Percentiles rank a stretch among this genome's conserved stretches.
phyloP scores from a whole-genome alignment of 1,284 basidiomycete genomes.

The Fomitopsis betulina region DNA sequence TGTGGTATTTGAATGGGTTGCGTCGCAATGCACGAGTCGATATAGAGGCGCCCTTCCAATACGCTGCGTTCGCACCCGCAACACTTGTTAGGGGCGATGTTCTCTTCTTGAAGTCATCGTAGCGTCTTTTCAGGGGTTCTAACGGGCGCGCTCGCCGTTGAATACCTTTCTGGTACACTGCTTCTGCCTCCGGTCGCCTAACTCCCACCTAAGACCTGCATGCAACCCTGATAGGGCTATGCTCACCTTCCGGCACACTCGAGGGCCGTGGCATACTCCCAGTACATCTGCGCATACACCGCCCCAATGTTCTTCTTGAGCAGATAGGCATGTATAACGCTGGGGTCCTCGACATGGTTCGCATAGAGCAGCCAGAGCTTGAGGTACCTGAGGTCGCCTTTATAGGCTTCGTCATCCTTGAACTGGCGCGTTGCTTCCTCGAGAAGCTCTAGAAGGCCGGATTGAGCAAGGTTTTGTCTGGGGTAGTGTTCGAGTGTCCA shows the following conservation, averaged over 20 bases:
- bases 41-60: conserved; percentile 23
- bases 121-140: conserved; percentile 81
- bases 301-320: conserved; percentile 86
- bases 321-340: conserved; percentile 78
- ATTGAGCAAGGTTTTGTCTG: conserved; percentile 36
- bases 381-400: conserved; percentile 84
- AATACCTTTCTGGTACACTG: conserved; percentile 82
- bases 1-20: conserved; percentile 52
- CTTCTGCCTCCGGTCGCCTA: conserved; percentile 57
- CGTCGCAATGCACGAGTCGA: conserved; percentile 42
- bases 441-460: conserved; percentile 66
- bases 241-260: conserved; percentile 23
- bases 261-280: conserved; percentile 64
- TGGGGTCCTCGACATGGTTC: conserved; percentile 67
- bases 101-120: conserved; percentile 71
- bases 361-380: conserved; percentile 89
- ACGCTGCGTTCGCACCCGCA: conserved; percentile 12
- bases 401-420: conserved; percentile 75
- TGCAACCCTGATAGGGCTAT: neutral
- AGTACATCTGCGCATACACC: conserved; percentile 78
- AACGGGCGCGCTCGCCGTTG: conserved; percentile 77
- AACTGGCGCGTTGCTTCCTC: conserved; percentile 79
- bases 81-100: conserved; percentile 24
- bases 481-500: conserved; percentile 62
- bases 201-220: neutral